Evolutionary conservation across 164 flowering plant genomes (phyloP), one percentile per base, ranked within the genome.

Genomic region (Chimonanthus salicifolius): DNA sequence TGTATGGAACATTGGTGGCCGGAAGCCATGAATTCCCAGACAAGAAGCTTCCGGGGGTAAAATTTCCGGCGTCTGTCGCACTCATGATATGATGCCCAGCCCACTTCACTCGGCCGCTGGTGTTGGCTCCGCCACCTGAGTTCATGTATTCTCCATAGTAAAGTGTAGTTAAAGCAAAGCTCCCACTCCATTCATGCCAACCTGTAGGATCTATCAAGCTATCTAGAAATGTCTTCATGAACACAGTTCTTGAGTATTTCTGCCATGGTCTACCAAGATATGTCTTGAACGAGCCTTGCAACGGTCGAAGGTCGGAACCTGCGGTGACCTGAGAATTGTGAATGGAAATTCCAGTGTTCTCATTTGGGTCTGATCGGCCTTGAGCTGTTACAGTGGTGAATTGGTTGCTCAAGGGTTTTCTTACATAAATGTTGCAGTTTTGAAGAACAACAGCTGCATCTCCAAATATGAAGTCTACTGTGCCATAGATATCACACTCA

Each of bases 381-480:
- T 69, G 71, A 13, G 92, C 92, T 2, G 92, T 88, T 65, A 88
- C 74, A 7, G 83, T 74, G 83, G 72, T 87, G 46, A 20, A 3
- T 63, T 87, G 89, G 48, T 47, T 47, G 71, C 69, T 47, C 80
- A 82, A 72, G 5, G 87, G 87, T 47, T 49, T 81, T 16, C 83
- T 74, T 0, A 82, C 76, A 68, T 78, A 80, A n/a, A 88, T 83
- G 74, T 83, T 77, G 78, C 85, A 85, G 75, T 70, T 83, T 44
- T 87, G 90, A 15, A 88, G 5, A 0, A 88, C 78, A 0, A 71
- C 87, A 0, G 51, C 83, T 0, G 87, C 88, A 62, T 88, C 81
- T 0, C 92, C 92, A 65, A 83, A 88, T 4, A 88, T 87, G 83
- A 87, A 85, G 64, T 88, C 92, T 0, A 83, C 60, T 9, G 90